Percentiles rank a stretch among this genome's conserved stretches.
Conservation (phyloP, 345 rosid species). For the Chamaenerion angustifolium region DNA sequence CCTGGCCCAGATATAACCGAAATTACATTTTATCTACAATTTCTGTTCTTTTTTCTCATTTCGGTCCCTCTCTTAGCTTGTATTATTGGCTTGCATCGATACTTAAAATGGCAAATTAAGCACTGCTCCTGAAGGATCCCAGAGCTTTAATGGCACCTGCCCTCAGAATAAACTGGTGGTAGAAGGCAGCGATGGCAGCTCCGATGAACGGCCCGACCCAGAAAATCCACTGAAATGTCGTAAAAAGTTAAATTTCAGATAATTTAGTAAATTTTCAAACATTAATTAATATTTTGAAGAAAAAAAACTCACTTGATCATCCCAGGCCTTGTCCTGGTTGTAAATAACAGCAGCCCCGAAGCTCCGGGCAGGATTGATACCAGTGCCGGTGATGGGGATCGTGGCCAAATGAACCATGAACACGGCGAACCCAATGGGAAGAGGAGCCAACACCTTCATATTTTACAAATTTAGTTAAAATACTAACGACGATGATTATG, state of each 20-base stretch:
- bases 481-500: no score
- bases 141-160: constrained; percentile 73
- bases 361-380: constrained; percentile 95
- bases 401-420: constrained; percentile 95
- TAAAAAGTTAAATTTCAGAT: no score
- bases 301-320: constrained; percentile 53
- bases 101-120: constrained; percentile 15
- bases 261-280: no score
- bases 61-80: no score
- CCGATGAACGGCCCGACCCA: constrained; percentile 96
- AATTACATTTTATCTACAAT: constrained; percentile 3
- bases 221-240: constrained; percentile 57
- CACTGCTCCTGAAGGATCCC: constrained; percentile 81
- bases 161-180: constrained; percentile 68
- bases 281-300: no score
- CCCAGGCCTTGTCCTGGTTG: constrained; percentile 73
- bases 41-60: neutral
- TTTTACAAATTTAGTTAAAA: no score
- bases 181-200: constrained; percentile 68
- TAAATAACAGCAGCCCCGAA: constrained; percentile 89
- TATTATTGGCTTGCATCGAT: neutral
- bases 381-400: constrained; percentile 85
- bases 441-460: constrained; percentile 83
- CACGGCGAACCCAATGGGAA: constrained; percentile 91
- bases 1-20: no score